Evolutionary conservation across 306 rosid genomes (phyloP), one percentile per base, ranked within the genome.

Genomic region (Acacia crassicarpa): DNA sequence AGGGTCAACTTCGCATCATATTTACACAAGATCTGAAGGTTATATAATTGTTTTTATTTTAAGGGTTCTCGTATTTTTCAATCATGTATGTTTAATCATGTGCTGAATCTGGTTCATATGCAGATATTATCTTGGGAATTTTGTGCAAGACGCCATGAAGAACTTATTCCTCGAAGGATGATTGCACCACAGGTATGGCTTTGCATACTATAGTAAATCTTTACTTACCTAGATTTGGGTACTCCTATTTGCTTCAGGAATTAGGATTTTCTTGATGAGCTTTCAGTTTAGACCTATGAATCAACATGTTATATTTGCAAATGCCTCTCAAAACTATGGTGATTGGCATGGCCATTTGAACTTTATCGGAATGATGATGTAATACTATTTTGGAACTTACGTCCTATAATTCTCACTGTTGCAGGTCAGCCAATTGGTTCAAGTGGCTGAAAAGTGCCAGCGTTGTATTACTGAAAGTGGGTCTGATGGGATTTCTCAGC

Each of bases 71-170:
- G 56, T 83, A 20, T n/a, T 25, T 75, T 77, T 82, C 8, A 72
- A 38, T 72, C 35, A 51, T 76, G n/a, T 54, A 1, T 30, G n/a
- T 25, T 22, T 53, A 79, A 22, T 80, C 62, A 32, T 54, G 70
- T 74, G 67, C 78, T 67, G 54, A 41, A 16, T 19, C 65, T 4
- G 69, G 40, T 71, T 44, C 72, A 9, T 84, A 43, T 76, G 45
- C 85, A 96, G 99, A 96, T 96, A 62, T 82, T 91, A 73, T 87
- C 94, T 66, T 96, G 99, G 99, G 98, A 93, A 76, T 96, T 96
- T 76, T 96, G 99, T 87, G 99, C 96, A 10, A 88, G 90, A 71
- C 94, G 93, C 71, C 98, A 96, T 78, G 99, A 96, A 92, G 98
- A 93, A 83, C 99, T 96, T 88, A 94, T 96, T 81, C 97, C 97